Evolutionary conservation across 2,329 filamentous ascomycete genomes (phyloP), one percentile per base, ranked within the genome.

Genomic region (Neodidymelliopsis sp.): DNA sequence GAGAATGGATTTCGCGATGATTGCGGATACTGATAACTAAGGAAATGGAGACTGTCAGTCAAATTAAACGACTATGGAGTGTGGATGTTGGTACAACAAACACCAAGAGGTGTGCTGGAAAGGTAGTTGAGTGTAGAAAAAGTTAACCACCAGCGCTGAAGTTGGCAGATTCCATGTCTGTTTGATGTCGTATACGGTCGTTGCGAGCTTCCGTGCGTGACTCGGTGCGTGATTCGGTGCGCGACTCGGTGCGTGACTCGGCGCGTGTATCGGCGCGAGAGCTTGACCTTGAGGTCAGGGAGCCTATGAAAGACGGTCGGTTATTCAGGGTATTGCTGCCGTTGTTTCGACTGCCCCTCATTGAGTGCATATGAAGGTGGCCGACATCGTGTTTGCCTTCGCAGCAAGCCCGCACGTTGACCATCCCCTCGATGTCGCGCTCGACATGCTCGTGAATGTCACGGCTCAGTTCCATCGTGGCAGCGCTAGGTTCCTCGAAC

Each of bases 331-430:
- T 58, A 37, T 60, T 57, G 40, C 54, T 66, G 48, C 55, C 56
- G 29, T 70, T 56, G 29, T 70, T 66, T 25, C 72, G 67, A 12
- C 20, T 22, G 29, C 56, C 59, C 47, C 69, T 72, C 30, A 67
- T 49, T 2, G 67, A 61, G 38, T 67, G 63, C 34, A 57, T 51
- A 34, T 71, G 68, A 24, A 81, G 65, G 18, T 77, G 75, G 20
- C 74, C 78, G 27, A 81, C 79, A 54, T 81, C 77, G 55, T 81
- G 79, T 69, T 77, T 78, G 93, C 92, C 94, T 82, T 97, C 94
- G 74, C 94, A 99, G 77, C 94, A 99, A 51, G 93, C 92, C 69
- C 94, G 83, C 57, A 99, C 94, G 72, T 99, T 97, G 79, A 97
- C 93, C 64, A 97, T 80, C 54, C 87, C 82, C 67, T 92, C 89